Conservation (phyloP, 371 early-diverging fungal species). For the Mortierella sp. region DNA sequence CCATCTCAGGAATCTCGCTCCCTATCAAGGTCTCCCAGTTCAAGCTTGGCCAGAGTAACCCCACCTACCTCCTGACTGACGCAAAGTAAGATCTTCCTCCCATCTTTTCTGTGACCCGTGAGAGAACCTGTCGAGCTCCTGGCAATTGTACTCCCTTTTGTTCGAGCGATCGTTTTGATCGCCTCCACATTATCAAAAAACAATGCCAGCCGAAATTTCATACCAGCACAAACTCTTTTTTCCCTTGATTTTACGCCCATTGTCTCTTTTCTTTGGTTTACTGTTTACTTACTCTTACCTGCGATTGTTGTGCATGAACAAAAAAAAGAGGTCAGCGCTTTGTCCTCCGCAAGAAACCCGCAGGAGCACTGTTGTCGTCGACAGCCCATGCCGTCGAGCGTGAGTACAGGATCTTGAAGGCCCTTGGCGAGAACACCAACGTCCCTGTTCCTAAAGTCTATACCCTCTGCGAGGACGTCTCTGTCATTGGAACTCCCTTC, state of each 20-base stretch:
- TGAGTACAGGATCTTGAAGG: slow-evolving; percentile 86
- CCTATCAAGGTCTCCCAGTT: slow-evolving; percentile 87
- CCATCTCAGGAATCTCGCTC: slow-evolving; percentile 65
- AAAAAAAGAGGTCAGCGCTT: slow-evolving; percentile 56
- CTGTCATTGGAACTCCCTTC: slow-evolving; percentile 91
- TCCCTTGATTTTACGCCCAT: not conserved
- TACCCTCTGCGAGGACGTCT: slow-evolving; percentile 82
- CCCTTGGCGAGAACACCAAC: slow-evolving; percentile 76
- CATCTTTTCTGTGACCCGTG: too few relatives aligned
- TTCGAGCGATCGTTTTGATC: not conserved
- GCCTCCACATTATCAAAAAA: too few relatives aligned
- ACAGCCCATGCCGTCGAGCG: slow-evolving; percentile 87
- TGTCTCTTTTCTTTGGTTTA: not conserved
- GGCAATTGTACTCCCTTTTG: too few relatives aligned
- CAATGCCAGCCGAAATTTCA: slow-evolving; percentile 1
- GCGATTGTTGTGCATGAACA: not conserved
- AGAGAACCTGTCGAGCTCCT: too few relatives aligned
- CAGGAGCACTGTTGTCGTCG: slow-evolving; percentile 84
- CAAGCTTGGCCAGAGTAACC: slow-evolving; percentile 92
- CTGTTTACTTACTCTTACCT: not conserved
- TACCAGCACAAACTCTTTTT: too few relatives aligned
- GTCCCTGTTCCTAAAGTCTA: slow-evolving; percentile 94
- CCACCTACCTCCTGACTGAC: slow-evolving; percentile 86
- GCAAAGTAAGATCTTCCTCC: slow-evolving; percentile 62
- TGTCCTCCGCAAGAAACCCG: slow-evolving; percentile 94